Evolutionary conservation across 169 alveolate species (phyloP), one percentile per base, ranked within the genome.

Genomic region (Plasmodium gaboni): DNA sequence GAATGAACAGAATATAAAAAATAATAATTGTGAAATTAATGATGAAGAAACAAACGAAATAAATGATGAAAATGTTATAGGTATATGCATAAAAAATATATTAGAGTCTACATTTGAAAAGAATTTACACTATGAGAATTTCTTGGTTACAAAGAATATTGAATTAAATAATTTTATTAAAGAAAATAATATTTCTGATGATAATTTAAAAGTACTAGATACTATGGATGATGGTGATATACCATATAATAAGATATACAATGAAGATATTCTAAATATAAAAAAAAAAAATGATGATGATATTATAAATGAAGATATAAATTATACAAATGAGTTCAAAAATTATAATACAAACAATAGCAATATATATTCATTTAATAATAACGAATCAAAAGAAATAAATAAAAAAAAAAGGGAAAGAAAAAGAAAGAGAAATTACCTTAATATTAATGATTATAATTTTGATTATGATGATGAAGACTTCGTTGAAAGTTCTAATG

Each of bases 391-490:
- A 38, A 5, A 38, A 3, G 46, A 38, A 38, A 38, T 38, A 38
- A 5, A 38, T 38, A 67, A 48, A 50, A n/a, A 46, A 26, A 51
- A 50, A 78, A 53, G 22, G 61, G 67, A 60, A 28, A 57, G 44
- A 24, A 83, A 67, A 67, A 65, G 69, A 57, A 83, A 83, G 69
- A 83, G 91, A 63, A 60, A 60, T 32, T 83, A 83, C 24, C 38
- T 83, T 68, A 63, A 83, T 61, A 60, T 83, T 48, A 72, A 83
- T 60, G 24, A 83, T 19, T 48, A 68, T 2, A 83, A 83, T n/a
- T 83, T 55, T 68, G 91, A 83, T 48, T 83, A 68, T 61, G 80
- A 78, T 19, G 32, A 83, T 2, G 91, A 83, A 61, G 83, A 83
- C 44, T 83, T 83, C 67, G 61, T 70, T 4, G 19, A 57, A 15